phyloP scores from a whole-genome alignment of 1,284 basidiomycete species.

The Trametes pubescens region DNA sequence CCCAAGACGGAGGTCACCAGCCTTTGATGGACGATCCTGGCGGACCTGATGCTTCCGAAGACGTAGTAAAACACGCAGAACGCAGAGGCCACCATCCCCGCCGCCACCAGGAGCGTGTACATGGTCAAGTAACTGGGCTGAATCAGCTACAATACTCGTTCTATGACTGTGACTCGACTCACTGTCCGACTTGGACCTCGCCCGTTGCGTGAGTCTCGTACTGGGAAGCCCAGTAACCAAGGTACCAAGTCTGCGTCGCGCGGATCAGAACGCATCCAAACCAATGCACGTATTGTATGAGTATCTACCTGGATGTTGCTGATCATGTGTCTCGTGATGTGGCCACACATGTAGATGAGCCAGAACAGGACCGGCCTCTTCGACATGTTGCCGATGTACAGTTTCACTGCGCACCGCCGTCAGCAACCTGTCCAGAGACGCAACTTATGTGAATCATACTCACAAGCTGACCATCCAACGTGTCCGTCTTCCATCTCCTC shows the following conservation, averaged over 20 bases:
- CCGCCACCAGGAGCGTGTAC: slow-evolving; percentile 49
- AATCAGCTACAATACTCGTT: slow-evolving; percentile 10
- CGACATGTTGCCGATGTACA: slow-evolving; percentile 45
- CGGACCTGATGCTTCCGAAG: slow-evolving; percentile 57
- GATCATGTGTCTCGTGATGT: slow-evolving; percentile 3
- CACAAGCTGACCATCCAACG: slow-evolving; percentile 56
- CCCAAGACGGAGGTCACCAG: slow-evolving; percentile 66
- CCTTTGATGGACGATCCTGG: slow-evolving; percentile 60
- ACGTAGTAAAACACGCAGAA: slow-evolving; percentile 46
- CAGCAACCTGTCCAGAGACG: neutral
- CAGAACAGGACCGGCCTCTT: slow-evolving; percentile 45
- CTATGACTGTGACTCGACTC: slow-evolving; percentile 16
- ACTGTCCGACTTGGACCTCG: slow-evolving; percentile 38
- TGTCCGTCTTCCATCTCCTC: slow-evolving; percentile 69
- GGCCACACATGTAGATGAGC: slow-evolving; percentile 36
- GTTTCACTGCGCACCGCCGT: slow-evolving; percentile 31
- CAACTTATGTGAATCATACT: slow-evolving; percentile 14
- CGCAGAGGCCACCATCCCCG: slow-evolving; percentile 40
- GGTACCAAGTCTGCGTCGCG: slow-evolving; percentile 37
- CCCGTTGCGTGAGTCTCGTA: slow-evolving; percentile 41
- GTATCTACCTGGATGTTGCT: slow-evolving; percentile 23
- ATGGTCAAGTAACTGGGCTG: slow-evolving; percentile 50
- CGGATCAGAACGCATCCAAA: slow-evolving; percentile 8
- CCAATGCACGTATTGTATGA: neutral
- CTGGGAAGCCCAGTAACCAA: slow-evolving; percentile 43